A percentile compares a stretch with the other conserved stretches of the same genome.
Evolutionary conservation across 331 rosid species (phyloP).

Genomic region (Prunus yedoensis): DNA sequence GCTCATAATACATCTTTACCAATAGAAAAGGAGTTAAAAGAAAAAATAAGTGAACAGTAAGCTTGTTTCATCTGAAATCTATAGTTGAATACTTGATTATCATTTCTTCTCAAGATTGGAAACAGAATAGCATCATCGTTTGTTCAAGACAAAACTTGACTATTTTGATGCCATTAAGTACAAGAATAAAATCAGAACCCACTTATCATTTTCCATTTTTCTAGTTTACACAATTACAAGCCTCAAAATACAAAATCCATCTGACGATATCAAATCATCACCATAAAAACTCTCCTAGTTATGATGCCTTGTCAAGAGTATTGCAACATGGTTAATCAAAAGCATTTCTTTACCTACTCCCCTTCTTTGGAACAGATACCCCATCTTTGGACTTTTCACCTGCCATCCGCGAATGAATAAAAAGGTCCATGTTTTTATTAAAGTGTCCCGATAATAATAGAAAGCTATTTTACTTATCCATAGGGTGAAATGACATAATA

Average conservation of each 20-base stretch:
- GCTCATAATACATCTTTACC: neutral
- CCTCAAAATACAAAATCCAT: conserved; percentile 42
- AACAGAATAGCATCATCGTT: neutral
- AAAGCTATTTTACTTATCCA: conserved; percentile 65
- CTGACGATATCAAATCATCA: conserved; percentile 29
- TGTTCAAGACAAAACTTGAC: neutral
- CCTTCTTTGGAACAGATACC: conserved; percentile 99
- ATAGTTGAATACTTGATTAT: neutral
- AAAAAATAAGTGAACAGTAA: neutral
- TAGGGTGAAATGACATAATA: conserved; percentile 35
- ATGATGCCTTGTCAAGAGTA: conserved; percentile 55
- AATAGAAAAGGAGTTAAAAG: neutral
- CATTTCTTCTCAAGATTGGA: neutral
- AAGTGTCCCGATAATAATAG: conserved; percentile 62
- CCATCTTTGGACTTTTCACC: conserved; percentile 99
- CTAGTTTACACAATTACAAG: conserved; percentile 11
- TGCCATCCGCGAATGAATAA: conserved; percentile 99
- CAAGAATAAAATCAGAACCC: neutral
- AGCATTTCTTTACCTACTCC: conserved; percentile 99
- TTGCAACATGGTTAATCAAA: conserved; percentile 85
- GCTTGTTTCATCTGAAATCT: neutral
- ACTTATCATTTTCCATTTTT: conserved; percentile 10
- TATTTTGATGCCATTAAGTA: conserved; percentile 1
- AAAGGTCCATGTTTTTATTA: conserved; percentile 97
- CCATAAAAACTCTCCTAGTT: conserved; percentile 38